Base-by-base conservation (phyloP, 306 rosid genomes). In the Gastrolobium bilobum region DNA sequence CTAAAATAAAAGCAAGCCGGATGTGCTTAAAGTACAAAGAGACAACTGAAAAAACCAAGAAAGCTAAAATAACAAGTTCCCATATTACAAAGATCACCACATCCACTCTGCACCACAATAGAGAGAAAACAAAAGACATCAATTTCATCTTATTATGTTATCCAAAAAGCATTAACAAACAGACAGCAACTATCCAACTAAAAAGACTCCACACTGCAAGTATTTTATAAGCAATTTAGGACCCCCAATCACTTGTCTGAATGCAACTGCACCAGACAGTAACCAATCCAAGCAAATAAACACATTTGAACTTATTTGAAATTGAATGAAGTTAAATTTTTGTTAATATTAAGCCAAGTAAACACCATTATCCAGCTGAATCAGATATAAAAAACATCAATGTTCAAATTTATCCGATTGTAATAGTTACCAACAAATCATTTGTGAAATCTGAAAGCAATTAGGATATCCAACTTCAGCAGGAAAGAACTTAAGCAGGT, bases 61-160 rank as follows among this genome's bases (percentile, higher is more conserved):
- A 93, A 68, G 98, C 97, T 78, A 96, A 86, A 80, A 89, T 88
- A 51, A 90, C 83, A 78, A 96, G 93, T 85, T 96, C 98, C 99
- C 97, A 93, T 90, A 96, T 91, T 83, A 96, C 97, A 87, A 90
- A 96, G 81, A 93, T 80, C 84, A 96, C 98, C 72, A 93, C 97
- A 83, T 96, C 99, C 88, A 96, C 92, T 97, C 99, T 96, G 99
- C 96, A 91, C 44, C 70, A 38, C 82, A 15, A 86, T 75, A 85
- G 68, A 64, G 56, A 56, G n/a, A 15, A 62, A 84, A 73, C 37
- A 67, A 7, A 52, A 76, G 11, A 26, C 30, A 65, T 57, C 58
- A 30, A 52, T 59, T 71, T 43, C 34, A 69, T 80, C 53, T 58
- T 59, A 73, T 74, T 3, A 56, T 37, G 66, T 38, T 38, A 39